Percentiles rank a stretch among this genome's conserved stretches.
phyloP scores from a whole-genome alignment of 768 basidiomycete species.

The Chalciporus piperatus region DNA sequence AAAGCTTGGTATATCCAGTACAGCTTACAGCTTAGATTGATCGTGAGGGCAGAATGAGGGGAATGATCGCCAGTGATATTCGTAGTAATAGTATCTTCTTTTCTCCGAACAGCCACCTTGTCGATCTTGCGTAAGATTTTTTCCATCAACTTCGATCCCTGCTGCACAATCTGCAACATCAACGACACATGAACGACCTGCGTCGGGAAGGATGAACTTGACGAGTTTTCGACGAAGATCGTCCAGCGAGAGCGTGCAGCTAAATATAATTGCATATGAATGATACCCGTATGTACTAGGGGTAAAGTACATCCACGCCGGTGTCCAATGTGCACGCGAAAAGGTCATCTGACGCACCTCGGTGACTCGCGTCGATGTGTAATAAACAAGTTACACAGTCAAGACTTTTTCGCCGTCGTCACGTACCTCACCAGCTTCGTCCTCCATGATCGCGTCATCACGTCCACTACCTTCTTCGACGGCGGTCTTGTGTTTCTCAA shows the following conservation, averaged over 20 bases:
- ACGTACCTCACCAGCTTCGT: neutral
- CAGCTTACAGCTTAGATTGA: too few relatives aligned
- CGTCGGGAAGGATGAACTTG: slow-evolving; percentile 85
- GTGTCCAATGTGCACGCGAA: too few relatives aligned
- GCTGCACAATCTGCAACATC: slow-evolving; percentile 78
- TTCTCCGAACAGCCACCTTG: slow-evolving; percentile 48
- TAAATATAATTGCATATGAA: too few relatives aligned
- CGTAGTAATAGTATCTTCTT: slow-evolving; percentile 44
- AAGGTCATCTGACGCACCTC: neutral
- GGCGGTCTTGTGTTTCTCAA: slow-evolving; percentile 79
- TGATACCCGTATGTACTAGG: too few relatives aligned
- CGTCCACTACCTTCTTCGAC: slow-evolving; percentile 73
- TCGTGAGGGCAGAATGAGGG: too few relatives aligned
- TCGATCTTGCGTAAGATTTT: slow-evolving; percentile 89
- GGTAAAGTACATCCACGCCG: too few relatives aligned
- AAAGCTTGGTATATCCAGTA: too few relatives aligned
- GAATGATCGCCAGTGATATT: too few relatives aligned
- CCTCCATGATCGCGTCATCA: slow-evolving; percentile 43
- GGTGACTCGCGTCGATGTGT: neutral
- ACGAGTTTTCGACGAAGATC: slow-evolving; percentile 82
- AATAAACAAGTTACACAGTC: slow-evolving; percentile 8
- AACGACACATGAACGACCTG: slow-evolving; percentile 72
- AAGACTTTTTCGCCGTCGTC: slow-evolving; percentile 16
- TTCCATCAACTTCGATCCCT: slow-evolving; percentile 84
- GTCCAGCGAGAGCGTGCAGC: slow-evolving; percentile 64